Base-by-base conservation (phyloP, 202 grass and related monocot genomes). In the Setaria viridis region DNA sequence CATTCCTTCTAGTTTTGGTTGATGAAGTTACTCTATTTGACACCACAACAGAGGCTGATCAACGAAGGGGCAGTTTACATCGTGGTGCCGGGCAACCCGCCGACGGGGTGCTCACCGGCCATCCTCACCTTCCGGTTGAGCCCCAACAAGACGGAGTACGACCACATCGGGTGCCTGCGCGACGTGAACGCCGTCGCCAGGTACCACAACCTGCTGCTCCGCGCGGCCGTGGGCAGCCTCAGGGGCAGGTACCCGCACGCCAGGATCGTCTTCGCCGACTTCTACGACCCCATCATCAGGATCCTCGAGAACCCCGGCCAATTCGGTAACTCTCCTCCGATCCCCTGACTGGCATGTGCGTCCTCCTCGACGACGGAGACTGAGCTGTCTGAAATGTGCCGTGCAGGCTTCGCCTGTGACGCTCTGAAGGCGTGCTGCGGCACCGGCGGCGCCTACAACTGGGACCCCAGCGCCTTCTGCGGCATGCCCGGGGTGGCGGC, bases 381-480 rank as follows among this genome's bases (percentile, higher is more conserved):
- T 56, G 53, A 56, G 53, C 17, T 56, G 53, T 56, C 17, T 20
- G 17, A 56, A 4, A 19, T 21, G 1, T 62, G 64, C 41, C 7
- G 0, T 63, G 66, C 66, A 95, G 93, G 90, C 0, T 50, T 91
- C 4, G 13, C 32, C 25, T 29, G 6, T 5, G 82, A 76, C 21
- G 13, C 50, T 48, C 81, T 89, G 9, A 84, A 33, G 67, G 74
- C 90, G 1, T 95, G 93, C 60, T 93, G 93, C 4, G 93, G 93
- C 8, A 84, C 78, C 55, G 55, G 55, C 3, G 93, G 91, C 15
- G 78, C 57, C 0, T 96, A 96, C 77, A 93, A 96, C 62, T 84
- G 85, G 73, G 84, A 91, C 67, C 8, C 35, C 0, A 80, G 34
- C 0, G 60, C 82, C 9, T 0, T 74, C 0, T 92, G 93, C 17